Evolutionary conservation across 2,329 filamentous ascomycete genomes (phyloP).

Genomic region (Bipolaris oryzae): DNA sequence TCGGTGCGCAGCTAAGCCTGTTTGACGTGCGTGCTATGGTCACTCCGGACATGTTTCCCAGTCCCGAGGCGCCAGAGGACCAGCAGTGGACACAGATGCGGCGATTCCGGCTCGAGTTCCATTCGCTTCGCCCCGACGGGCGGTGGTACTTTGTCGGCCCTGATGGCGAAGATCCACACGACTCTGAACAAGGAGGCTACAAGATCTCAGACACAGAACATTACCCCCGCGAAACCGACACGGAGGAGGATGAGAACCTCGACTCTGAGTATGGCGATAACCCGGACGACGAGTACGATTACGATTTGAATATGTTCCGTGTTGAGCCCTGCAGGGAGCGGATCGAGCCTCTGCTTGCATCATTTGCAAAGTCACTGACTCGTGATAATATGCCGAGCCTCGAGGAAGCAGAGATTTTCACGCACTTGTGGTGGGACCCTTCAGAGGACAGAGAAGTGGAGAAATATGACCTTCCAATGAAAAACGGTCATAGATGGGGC

Average conservation of each 20-base stretch:
- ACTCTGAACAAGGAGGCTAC: slow-evolving; percentile 22
- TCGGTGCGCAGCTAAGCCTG: slow-evolving; percentile 14
- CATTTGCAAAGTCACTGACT: slow-evolving; percentile 16
- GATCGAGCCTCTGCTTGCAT: slow-evolving; percentile 17
- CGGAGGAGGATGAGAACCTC: slow-evolving; percentile 7
- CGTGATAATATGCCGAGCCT: slow-evolving; percentile 17
- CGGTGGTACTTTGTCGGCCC: slow-evolving; percentile 23
- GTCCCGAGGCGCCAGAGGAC: slow-evolving; percentile 6
- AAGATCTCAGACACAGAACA: slow-evolving; percentile 19
- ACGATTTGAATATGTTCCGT: slow-evolving; percentile 18
- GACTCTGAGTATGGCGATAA: neutral
- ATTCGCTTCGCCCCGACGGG: slow-evolving; percentile 21
- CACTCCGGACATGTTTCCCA: slow-evolving; percentile 15
- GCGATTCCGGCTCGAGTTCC: slow-evolving; percentile 20
- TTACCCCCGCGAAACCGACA: slow-evolving; percentile 12
- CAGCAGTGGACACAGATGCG: slow-evolving; percentile 22
- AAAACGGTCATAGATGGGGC: slow-evolving; percentile 18
- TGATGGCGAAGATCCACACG: slow-evolving; percentile 18
- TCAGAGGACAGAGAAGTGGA: slow-evolving; percentile 11
- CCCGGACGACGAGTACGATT: slow-evolving; percentile 5
- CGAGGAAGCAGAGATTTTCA: slow-evolving; percentile 19
- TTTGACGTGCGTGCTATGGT: slow-evolving; percentile 20
- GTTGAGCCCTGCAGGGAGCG: slow-evolving; percentile 17
- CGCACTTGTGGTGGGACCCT: slow-evolving; percentile 14
- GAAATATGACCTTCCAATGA: slow-evolving; percentile 8